phyloP scores from a whole-genome alignment of 148 eudicot genomes.

The Spergularia marina region DNA sequence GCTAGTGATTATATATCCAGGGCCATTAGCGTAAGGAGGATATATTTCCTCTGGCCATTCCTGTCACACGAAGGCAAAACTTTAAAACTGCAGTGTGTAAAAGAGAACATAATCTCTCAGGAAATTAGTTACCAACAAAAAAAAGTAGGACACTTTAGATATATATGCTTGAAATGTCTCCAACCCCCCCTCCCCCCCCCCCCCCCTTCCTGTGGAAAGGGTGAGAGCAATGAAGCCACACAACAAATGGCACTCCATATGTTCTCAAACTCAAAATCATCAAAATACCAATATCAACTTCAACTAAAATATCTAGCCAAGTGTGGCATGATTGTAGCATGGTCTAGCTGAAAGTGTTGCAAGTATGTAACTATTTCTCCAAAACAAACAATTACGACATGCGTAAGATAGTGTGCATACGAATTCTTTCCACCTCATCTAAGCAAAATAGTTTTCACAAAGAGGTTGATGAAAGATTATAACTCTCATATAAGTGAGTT shows the following conservation, averaged over 20 bases:
- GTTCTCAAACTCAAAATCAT: neutral
- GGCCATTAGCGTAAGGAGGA: constrained; percentile 97
- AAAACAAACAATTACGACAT: too few relatives aligned
- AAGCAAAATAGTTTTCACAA: neutral
- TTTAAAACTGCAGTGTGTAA: constrained; percentile 10
- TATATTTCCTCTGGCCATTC: constrained; percentile 92
- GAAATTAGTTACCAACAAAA: neutral
- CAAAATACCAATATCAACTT: neutral
- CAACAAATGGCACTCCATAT: neutral
- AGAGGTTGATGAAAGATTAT: neutral
- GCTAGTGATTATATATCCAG: constrained; percentile 71
- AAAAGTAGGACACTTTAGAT: neutral
- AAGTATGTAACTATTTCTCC: too few relatives aligned
- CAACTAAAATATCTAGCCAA: neutral
- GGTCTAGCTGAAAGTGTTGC: too few relatives aligned
- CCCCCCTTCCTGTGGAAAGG: neutral
- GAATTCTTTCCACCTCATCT: too few relatives aligned
- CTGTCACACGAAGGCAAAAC: constrained; percentile 38
- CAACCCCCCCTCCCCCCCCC: too few relatives aligned
- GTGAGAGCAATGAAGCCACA: neutral
- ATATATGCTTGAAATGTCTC: too few relatives aligned
- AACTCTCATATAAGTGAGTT: neutral
- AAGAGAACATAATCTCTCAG: neutral
- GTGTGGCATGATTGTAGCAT: too few relatives aligned
- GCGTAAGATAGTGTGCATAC: too few relatives aligned